Evolutionary conservation across 164 flowering plant species (phyloP).

Genomic region (Piper betle): DNA sequence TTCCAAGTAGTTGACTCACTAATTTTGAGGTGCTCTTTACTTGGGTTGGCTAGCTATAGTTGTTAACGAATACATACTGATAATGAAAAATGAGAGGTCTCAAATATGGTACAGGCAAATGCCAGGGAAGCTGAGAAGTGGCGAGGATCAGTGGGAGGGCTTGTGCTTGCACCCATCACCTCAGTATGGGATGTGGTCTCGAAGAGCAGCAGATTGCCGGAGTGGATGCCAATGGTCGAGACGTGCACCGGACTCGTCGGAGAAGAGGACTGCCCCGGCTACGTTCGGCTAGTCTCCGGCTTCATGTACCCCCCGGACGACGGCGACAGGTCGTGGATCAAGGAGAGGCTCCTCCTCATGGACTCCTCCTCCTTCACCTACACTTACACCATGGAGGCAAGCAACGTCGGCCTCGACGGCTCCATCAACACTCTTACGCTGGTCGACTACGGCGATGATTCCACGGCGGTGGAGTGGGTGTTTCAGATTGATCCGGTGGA

Average conservation of each 20-base stretch:
- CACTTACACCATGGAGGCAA: constrained; percentile 37
- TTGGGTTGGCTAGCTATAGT: too few relatives aligned
- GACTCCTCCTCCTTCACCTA: constrained; percentile 26
- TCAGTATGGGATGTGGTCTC: constrained; percentile 44
- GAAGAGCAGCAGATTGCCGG: constrained; percentile 25
- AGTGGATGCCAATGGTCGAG: constrained; percentile 80
- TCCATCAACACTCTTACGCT: constrained; percentile 40
- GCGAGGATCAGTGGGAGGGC: constrained; percentile 33
- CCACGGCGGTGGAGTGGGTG: constrained; percentile 37
- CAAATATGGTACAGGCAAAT: constrained; percentile 11
- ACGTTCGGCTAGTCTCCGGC: constrained; percentile 43
- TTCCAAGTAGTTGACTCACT: too few relatives aligned
- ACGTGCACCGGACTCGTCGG: constrained; percentile 42
- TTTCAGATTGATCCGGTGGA: constrained; percentile 41
- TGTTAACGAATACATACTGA: too few relatives aligned
- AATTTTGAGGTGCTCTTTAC: too few relatives aligned
- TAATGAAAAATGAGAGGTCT: neutral
- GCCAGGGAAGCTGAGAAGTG: constrained; percentile 19
- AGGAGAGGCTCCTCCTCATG: constrained; percentile 37
- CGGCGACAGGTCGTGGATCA: constrained; percentile 62
- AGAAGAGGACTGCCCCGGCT: constrained; percentile 37
- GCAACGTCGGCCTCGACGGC: constrained; percentile 54
- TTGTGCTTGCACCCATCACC: constrained; percentile 39
- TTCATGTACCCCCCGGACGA: constrained; percentile 60
- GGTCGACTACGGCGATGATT: constrained; percentile 31